Conservation (phyloP, 495 filamentous ascomycete species). For the Xylaria venustula region DNA sequence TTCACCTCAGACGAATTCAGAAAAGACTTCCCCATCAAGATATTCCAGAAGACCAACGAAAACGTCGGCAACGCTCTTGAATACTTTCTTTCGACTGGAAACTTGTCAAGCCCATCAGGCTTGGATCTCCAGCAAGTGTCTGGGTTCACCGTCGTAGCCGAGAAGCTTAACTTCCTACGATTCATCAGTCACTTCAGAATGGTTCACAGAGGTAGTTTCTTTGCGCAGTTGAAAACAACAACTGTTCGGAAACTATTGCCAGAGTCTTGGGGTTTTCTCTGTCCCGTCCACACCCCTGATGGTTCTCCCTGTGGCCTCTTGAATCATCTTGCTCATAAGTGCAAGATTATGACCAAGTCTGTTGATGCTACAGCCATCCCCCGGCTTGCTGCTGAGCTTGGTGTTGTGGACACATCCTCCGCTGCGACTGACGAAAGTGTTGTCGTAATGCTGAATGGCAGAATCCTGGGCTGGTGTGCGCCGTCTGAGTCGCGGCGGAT, state of each 20-base stretch:
- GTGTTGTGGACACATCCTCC: constrained; percentile 68
- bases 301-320: constrained; percentile 90
- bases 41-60: constrained; percentile 79
- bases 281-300: constrained; percentile 96
- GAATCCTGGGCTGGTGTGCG: constrained; percentile 84
- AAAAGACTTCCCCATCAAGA: constrained; percentile 72
- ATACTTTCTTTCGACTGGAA: constrained; percentile 96
- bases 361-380: constrained; percentile 73
- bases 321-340: constrained; percentile 95
- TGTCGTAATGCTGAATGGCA: constrained; percentile 84
- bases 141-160: constrained; percentile 92
- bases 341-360: constrained; percentile 73
- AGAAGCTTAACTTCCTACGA: constrained; percentile 98
- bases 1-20: constrained; percentile 72
- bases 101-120: constrained; percentile 84
- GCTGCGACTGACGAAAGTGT: constrained; percentile 76
- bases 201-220: constrained; percentile 98
- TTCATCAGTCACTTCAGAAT: constrained; percentile 99
- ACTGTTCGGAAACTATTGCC: constrained; percentile 93
- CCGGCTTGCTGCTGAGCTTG: constrained; percentile 69
- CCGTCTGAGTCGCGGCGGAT: constrained; percentile 76
- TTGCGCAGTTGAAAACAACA: constrained; percentile 94
- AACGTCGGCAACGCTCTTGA: constrained; percentile 83
- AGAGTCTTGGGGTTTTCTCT: constrained; percentile 96
- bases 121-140: constrained; percentile 92